Conservation (phyloP, 257 asterid species). For the Przewalskia tangutica region DNA sequence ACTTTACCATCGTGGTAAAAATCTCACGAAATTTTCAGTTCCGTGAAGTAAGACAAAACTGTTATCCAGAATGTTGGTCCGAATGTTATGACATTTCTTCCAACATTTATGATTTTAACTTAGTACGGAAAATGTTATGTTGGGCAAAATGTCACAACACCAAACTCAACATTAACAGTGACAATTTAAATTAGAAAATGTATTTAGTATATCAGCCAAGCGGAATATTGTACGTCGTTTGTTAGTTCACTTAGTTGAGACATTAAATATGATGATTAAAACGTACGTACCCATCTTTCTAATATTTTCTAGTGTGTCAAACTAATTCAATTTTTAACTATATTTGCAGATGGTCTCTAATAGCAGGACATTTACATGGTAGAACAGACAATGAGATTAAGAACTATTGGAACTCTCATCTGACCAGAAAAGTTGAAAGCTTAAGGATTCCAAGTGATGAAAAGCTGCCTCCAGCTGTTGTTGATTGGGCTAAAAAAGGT, state of each 20-base stretch:
- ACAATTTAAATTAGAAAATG: not conserved
- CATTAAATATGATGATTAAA: not conserved
- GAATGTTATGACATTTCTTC: no score
- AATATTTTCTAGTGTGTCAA: not conserved
- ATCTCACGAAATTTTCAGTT: no score
- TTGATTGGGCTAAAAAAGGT: slow-evolving; percentile 9
- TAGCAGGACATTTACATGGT: slow-evolving; percentile 71
- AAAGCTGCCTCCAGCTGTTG: slow-evolving; percentile 8
- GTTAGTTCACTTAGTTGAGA: not conserved
- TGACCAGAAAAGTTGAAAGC: slow-evolving; percentile 45
- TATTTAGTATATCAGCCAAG: not conserved
- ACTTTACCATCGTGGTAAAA: no score
- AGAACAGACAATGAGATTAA: slow-evolving; percentile 96
- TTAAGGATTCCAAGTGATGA: slow-evolving; percentile 25
- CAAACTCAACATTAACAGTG: no score
- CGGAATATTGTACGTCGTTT: not conserved
- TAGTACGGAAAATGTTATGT: no score
- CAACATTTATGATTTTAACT: no score
- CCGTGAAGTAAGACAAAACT: no score
- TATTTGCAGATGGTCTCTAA: slow-evolving; percentile 64
- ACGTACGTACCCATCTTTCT: not conserved
- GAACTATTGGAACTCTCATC: slow-evolving; percentile 85
- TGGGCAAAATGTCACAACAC: no score
- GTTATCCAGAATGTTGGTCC: no score
- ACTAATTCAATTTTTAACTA: not conserved